Base-by-base conservation (phyloP, 2,329 filamentous ascomycete genomes). In the Dothistroma pini region DNA sequence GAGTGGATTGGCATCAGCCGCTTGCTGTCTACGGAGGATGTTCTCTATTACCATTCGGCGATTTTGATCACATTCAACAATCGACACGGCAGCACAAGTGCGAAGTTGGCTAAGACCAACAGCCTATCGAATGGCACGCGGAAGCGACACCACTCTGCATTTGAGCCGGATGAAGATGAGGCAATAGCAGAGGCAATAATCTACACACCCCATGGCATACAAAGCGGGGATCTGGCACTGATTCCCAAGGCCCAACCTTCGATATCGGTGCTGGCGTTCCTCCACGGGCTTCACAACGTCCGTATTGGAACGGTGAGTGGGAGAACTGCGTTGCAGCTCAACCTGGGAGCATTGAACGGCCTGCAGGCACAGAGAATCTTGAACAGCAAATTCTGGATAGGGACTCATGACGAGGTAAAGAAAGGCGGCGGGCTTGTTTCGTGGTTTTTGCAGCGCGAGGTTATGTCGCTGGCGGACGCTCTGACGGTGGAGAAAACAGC, bases 261-360 rank as follows among this genome's bases (percentile, higher is more conserved):
- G 0, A 72, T 89, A 32, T 71, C 76, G 1, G 81, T 81, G 0
- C 77, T 88, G 0, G 85, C 84, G 0, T 79, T 89, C 54, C 73
- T 89, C 8, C 87, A 89, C 71, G 86, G 86, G 0, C 74, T 89
- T 9, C 83, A 88, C 67, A 84, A 88, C 66, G 81, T 89, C 5
- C 78, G 78, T n/a, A 73, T 83, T 21, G 75, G 75, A 0, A 58
- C 66, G 5, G 60, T 61, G 11, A 66, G 52, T 19, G 66, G 67
- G 12, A 60, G 63, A 51, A 69, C 72, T 5, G 72, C 75, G 21
- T 81, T 84, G 68, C 85, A 88, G 71, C 75, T 88, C 35, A 89
- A 89, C 63, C 79, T 88, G 16, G 86, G 86, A 1, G 86, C 81
- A 0, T 76, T 83, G 61, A 89, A 88, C 67, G 86, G 84, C 0